phyloP scores from a whole-genome alignment of 768 basidiomycete genomes.

The Boletus rubescentipes region DNA sequence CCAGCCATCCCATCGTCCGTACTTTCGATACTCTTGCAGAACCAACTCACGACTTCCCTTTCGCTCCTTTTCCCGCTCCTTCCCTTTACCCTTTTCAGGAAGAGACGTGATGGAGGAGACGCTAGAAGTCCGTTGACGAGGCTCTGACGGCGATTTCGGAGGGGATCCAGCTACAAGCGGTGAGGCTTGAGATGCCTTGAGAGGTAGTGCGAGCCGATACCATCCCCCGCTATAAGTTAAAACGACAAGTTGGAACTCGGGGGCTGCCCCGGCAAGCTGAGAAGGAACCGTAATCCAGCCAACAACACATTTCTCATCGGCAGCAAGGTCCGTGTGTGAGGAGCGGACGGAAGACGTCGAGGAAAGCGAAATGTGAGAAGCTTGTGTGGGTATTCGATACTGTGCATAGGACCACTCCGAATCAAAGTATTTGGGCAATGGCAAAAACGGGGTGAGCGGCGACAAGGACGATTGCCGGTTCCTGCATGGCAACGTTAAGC shows the following conservation, averaged over 20 bases:
- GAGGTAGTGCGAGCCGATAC: slow-evolving; percentile 77
- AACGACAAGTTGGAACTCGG: slow-evolving; percentile 77
- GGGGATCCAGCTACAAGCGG: slow-evolving; percentile 39
- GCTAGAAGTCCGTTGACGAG: slow-evolving; percentile 53
- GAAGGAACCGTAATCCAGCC: slow-evolving; percentile 71
- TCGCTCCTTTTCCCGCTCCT: slow-evolving; percentile 51
- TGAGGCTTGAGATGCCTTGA: slow-evolving; percentile 21
- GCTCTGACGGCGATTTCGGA: slow-evolving; percentile 38
- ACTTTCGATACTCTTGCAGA: slow-evolving; percentile 75
- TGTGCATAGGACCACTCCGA: slow-evolving; percentile 98
- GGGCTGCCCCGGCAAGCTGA: slow-evolving; percentile 31
- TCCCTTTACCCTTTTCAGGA: slow-evolving; percentile 53
- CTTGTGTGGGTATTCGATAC: slow-evolving; percentile 84
- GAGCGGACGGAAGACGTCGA: slow-evolving; percentile 58
- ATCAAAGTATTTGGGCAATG: slow-evolving; percentile 86
- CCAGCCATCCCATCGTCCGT: slow-evolving; percentile 92
- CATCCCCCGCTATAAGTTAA: slow-evolving; percentile 90
- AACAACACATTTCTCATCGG: slow-evolving; percentile 83
- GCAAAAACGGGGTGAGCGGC: slow-evolving; percentile 74
- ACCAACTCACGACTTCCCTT: slow-evolving; percentile 66
- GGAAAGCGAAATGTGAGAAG: slow-evolving; percentile 76
- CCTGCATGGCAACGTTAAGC: slow-evolving; percentile 37
- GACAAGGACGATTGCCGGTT: slow-evolving; percentile 86
- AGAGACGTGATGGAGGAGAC: slow-evolving; percentile 50
- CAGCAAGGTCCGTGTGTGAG: slow-evolving; percentile 58